Evolutionary conservation across 2,329 filamentous ascomycete species (phyloP).

Genomic region (Calycina herbarum): DNA sequence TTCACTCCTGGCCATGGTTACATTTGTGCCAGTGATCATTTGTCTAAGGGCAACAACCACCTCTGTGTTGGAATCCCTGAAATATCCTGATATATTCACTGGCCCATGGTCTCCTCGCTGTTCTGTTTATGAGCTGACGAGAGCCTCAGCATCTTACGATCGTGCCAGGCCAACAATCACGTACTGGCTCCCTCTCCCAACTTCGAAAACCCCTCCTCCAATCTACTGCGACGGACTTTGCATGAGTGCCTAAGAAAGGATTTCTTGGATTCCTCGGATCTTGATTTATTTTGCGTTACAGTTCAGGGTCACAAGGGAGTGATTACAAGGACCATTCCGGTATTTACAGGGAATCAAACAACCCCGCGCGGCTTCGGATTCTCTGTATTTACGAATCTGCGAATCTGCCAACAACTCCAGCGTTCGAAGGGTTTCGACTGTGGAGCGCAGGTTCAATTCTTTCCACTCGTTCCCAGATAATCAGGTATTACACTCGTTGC

Average conservation of each 20-base stretch:
- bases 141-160: not conserved
- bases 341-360: not conserved
- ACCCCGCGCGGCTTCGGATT: not conserved
- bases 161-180: not conserved
- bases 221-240: not conserved
- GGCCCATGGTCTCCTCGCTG: not conserved
- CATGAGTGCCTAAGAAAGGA: not conserved
- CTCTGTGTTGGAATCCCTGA: not conserved
- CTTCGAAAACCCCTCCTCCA: not conserved
- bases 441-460: not conserved
- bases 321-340: not conserved
- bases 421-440: not conserved
- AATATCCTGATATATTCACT: not conserved
- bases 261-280: not conserved
- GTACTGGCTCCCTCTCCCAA: not conserved
- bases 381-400: not conserved
- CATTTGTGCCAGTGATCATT: not conserved
- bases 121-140: not conserved
- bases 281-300: not conserved
- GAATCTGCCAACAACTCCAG: not conserved
- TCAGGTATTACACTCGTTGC: not conserved
- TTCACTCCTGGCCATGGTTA: not conserved
- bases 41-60: not conserved
- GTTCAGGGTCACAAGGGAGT: not conserved
- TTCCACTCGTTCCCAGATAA: not conserved